Percentiles rank a stretch among this genome's conserved stretches.
Evolutionary conservation across 2,329 filamentous ascomycete species (phyloP).

Genomic region (Aspergillaceae sp.): DNA sequence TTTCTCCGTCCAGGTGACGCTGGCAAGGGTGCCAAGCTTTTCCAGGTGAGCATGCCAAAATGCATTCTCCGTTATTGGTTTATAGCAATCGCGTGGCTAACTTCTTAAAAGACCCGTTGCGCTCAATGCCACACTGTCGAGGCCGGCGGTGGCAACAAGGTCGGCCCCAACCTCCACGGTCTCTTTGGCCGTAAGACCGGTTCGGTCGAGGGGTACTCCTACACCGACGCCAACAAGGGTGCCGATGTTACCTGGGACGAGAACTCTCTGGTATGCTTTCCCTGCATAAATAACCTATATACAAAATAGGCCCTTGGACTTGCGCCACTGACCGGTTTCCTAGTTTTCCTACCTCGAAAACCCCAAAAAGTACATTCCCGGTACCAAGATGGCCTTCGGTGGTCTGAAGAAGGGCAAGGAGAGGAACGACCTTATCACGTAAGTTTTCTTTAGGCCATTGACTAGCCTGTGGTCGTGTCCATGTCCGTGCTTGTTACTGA

Average conservation of each 20-base stretch:
- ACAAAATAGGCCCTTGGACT: too few species aligned
- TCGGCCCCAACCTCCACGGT: conserved; percentile 92
- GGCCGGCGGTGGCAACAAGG: conserved; percentile 87
- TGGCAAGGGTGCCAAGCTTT: conserved; percentile 96
- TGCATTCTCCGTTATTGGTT: background rate
- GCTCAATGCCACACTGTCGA: conserved; percentile 97
- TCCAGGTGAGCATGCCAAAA: conserved; percentile 56
- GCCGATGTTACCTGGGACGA: conserved; percentile 88
- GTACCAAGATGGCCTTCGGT: conserved; percentile 99
- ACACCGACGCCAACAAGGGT: conserved; percentile 99
- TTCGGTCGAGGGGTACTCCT: conserved; percentile 82
- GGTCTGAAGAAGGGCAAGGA: conserved; percentile 99
- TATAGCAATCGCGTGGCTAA: conserved; percentile 5
- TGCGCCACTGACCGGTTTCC: conserved; percentile 9
- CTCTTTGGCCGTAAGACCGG: conserved; percentile 96
- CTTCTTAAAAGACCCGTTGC: conserved; percentile 62
- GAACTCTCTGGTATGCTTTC: conserved; percentile 61
- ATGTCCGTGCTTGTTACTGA: conserved; percentile 8
- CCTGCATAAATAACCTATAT: background rate
- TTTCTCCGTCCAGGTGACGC: conserved; percentile 58
- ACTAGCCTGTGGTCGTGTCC: background rate
- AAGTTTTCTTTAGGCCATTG: conserved; percentile 36
- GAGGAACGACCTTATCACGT: conserved; percentile 97
- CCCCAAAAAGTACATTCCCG: conserved; percentile 99
- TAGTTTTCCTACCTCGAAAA: conserved; percentile 99